These are phyloP conservation scores for Teratosphaeria gauchensis DNA, from an alignment of 2,329 filamentous ascomycete species.

Conservation along the genomic window DNA sequence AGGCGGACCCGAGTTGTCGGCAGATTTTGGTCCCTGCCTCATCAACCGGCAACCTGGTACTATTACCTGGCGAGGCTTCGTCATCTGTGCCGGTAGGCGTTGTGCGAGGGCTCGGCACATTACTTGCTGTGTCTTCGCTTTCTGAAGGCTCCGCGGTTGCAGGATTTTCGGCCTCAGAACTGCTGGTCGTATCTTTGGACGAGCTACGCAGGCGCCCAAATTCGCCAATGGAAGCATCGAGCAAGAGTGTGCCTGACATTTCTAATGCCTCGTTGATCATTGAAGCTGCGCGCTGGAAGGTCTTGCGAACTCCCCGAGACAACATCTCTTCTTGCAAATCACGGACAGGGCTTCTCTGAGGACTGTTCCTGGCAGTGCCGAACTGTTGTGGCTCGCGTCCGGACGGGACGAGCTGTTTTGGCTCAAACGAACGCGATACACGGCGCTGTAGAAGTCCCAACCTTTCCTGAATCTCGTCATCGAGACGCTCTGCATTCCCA, in stretches of 20 bases:
- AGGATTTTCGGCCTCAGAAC: neutral
- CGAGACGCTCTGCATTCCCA: neutral
- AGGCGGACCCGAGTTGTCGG: conserved; percentile 1
- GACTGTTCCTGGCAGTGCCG: neutral
- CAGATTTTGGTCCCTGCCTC: neutral
- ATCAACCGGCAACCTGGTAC: neutral
- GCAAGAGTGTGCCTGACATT: conserved; percentile 36
- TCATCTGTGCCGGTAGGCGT: neutral
- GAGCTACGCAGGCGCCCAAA: conserved; percentile 9
- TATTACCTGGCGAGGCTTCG: neutral
- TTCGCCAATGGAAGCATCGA: conserved; percentile 21
- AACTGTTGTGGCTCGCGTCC: neutral
- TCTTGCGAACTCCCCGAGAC: neutral
- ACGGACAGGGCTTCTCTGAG: neutral
- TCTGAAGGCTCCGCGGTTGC: neutral
- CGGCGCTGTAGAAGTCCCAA: neutral
- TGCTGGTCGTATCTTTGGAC: neutral
- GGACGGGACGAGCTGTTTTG: neutral
- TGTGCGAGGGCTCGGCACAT: neutral
- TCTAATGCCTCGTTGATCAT: conserved; percentile 35
- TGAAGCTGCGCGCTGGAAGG: conserved; percentile 23
- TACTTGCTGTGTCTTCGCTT: neutral
- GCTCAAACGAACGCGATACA: neutral
- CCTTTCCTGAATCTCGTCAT: neutral
- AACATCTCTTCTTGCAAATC: neutral